These are phyloP conservation scores for Globisporangium carolinianum DNA, from an alignment of 352 stramenopile genomes.

Conservation along the genomic window DNA sequence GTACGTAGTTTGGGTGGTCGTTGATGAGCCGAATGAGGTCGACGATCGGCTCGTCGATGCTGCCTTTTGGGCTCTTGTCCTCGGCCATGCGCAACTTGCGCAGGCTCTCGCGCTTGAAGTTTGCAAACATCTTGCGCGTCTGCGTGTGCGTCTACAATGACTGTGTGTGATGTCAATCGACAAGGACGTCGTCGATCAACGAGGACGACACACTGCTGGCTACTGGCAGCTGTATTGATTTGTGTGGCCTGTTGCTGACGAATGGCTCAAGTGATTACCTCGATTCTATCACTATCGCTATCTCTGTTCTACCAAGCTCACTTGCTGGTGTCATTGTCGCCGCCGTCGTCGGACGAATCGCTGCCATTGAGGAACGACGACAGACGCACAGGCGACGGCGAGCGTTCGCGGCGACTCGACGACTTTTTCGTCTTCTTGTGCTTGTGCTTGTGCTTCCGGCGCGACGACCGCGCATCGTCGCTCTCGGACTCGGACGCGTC, in stretches of 20 bases:
- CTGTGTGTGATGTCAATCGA: not conserved
- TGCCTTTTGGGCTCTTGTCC: constrained; percentile 90
- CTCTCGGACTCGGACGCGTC: constrained; percentile 1
- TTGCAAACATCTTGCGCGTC: constrained; percentile 46
- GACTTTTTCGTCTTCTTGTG: constrained; percentile 61
- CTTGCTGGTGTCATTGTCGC: not conserved
- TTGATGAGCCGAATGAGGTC: constrained; percentile 88
- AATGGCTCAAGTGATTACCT: no score
- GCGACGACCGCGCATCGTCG: constrained; percentile 19
- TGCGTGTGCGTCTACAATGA: not conserved
- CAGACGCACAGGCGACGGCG: constrained; percentile 65
- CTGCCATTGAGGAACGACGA: constrained; percentile 89
- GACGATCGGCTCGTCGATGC: constrained; percentile 84
- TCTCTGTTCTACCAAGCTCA: not conserved
- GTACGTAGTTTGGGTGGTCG: constrained; percentile 73
- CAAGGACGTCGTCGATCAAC: not conserved
- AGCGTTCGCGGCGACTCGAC: constrained; percentile 30
- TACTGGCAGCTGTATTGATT: no score
- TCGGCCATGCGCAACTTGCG: constrained; percentile 75
- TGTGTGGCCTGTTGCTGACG: not conserved
- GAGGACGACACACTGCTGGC: no score
- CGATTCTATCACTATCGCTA: no score
- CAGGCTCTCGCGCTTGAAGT: constrained; percentile 83
- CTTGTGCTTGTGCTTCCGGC: constrained; percentile 35
- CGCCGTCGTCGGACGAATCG: constrained; percentile 9